Evolutionary conservation across 352 stramenopile species (phyloP).

Genomic region (Pythium oligandrum): DNA sequence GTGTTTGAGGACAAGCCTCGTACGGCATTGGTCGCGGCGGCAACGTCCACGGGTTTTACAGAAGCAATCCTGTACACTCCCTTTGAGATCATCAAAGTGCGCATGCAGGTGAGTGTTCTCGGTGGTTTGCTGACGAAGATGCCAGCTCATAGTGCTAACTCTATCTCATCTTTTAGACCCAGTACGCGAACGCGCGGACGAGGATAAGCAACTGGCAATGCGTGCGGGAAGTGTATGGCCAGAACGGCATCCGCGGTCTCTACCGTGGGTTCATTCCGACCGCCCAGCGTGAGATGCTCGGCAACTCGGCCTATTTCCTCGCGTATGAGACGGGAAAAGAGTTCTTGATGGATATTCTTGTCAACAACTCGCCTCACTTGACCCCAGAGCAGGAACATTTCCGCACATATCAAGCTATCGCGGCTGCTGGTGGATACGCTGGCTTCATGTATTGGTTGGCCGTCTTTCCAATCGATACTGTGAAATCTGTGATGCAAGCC

Average conservation of each 20-base stretch:
- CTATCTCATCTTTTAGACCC: slow-evolving; percentile 24
- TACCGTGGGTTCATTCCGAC: slow-evolving; percentile 70
- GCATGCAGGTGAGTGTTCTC: slow-evolving; percentile 29
- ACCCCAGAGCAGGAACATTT: slow-evolving; percentile 51
- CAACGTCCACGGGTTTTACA: slow-evolving; percentile 30
- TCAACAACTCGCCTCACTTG: slow-evolving; percentile 28
- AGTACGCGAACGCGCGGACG: slow-evolving; percentile 44
- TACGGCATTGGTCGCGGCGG: slow-evolving; percentile 20
- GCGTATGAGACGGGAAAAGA: slow-evolving; percentile 73
- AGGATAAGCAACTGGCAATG: slow-evolving; percentile 73
- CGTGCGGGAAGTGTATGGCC: slow-evolving; percentile 55
- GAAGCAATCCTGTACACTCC: slow-evolving; percentile 38
- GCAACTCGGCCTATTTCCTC: slow-evolving; percentile 83
- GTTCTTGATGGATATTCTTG: slow-evolving; percentile 51
- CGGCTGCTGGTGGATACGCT: slow-evolving; percentile 61
- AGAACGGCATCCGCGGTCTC: slow-evolving; percentile 57
- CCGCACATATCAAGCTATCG: slow-evolving; percentile 72
- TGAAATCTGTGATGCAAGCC: slow-evolving; percentile 82
- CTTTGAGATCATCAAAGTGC: slow-evolving; percentile 41
- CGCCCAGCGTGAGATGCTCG: slow-evolving; percentile 73
- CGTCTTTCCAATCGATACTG: slow-evolving; percentile 75
- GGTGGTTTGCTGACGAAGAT: not conserved
- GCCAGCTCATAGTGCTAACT: not conserved
- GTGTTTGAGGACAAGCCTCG: slow-evolving; percentile 26
- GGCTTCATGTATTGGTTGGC: slow-evolving; percentile 85